Evolutionary conservation across 352 stramenopile species (phyloP).

Genomic region (Thalassiosira pacifica): DNA sequence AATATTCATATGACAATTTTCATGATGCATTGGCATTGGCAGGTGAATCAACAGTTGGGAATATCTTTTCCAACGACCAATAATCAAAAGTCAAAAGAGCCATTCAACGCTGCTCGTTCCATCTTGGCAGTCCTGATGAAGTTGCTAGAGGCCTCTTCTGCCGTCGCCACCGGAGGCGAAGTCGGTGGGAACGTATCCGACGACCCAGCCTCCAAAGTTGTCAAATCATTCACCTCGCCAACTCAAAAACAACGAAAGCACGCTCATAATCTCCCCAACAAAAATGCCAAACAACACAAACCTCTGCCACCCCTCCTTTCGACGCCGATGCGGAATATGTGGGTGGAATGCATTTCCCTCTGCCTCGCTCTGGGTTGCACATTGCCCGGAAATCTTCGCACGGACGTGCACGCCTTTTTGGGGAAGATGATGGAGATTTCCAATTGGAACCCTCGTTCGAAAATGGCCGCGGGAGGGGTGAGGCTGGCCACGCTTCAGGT

Average conservation of each 20-base stretch:
- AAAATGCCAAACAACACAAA: slow-evolving; percentile 62
- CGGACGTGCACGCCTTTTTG: slow-evolving; percentile 78
- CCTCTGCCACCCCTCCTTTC: slow-evolving; percentile 75
- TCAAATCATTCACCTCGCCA: slow-evolving; percentile 35
- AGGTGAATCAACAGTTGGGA: slow-evolving; percentile 50
- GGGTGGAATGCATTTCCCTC: slow-evolving; percentile 84
- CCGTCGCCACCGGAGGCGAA: slow-evolving; percentile 48
- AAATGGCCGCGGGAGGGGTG: slow-evolving; percentile 77
- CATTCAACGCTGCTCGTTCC: slow-evolving; percentile 78
- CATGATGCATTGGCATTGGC: too few species aligned
- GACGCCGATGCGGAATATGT: slow-evolving; percentile 77
- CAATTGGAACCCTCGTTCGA: slow-evolving; percentile 76
- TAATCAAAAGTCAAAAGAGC: slow-evolving; percentile 45
- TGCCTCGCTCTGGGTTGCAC: slow-evolving; percentile 78
- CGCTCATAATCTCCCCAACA: slow-evolving; percentile 35
- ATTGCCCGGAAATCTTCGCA: slow-evolving; percentile 75
- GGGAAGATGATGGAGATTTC: slow-evolving; percentile 83
- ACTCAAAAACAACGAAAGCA: slow-evolving; percentile 49
- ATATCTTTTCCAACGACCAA: slow-evolving; percentile 53
- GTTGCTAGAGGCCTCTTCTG: slow-evolving; percentile 79
- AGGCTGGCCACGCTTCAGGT: slow-evolving; percentile 79
- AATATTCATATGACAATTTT: too few species aligned
- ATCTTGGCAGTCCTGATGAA: slow-evolving; percentile 87
- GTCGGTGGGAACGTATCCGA: slow-evolving; percentile 12
- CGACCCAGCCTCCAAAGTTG: slow-evolving; percentile 33